Percentiles rank a stretch among this genome's conserved stretches.
Evolutionary conservation across 768 basidiomycete species (phyloP).

Genomic region (Russula sp.): DNA sequence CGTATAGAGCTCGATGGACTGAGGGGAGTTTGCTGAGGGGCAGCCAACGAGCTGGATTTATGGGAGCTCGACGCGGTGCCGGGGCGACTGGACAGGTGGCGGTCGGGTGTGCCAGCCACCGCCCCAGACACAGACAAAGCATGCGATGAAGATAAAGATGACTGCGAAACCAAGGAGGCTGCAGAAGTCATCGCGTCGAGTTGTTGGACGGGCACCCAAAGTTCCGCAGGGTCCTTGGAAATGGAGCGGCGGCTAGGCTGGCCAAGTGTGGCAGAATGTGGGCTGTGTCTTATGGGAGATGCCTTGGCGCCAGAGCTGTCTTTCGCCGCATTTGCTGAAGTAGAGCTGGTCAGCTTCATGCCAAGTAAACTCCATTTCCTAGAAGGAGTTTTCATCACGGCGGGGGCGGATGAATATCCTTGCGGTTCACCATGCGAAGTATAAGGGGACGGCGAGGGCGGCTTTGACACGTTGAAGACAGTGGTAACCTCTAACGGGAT

Average conservation of each 20-base stretch:
- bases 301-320: constrained; percentile 40
- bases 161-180: constrained; percentile 68
- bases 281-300: constrained; percentile 56
- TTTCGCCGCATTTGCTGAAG: constrained; percentile 50
- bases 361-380: constrained; percentile 95
- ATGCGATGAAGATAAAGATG: constrained; percentile 63
- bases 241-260: constrained; percentile 63
- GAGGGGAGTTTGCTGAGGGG: constrained; percentile 53
- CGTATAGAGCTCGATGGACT: constrained; percentile 68
- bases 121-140: constrained; percentile 36
- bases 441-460: constrained; percentile 28
- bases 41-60: constrained; percentile 49
- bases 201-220: constrained; percentile 59
- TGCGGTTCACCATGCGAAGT: constrained; percentile 24
- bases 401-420: constrained; percentile 41
- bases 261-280: constrained; percentile 59
- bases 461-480: constrained; percentile 30
- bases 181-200: constrained; percentile 74
- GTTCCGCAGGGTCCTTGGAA: constrained; percentile 52
- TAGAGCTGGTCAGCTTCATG: constrained; percentile 62
- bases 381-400: constrained; percentile 70
- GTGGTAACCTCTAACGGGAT: constrained; percentile 48
- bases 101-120: constrained; percentile 61
- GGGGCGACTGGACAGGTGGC: constrained; percentile 53
- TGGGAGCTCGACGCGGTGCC: constrained; percentile 75